These are phyloP conservation scores for Coelastrella sp. DNA, from an alignment of 139 green algal genomes.

Conservation along the genomic window DNA sequence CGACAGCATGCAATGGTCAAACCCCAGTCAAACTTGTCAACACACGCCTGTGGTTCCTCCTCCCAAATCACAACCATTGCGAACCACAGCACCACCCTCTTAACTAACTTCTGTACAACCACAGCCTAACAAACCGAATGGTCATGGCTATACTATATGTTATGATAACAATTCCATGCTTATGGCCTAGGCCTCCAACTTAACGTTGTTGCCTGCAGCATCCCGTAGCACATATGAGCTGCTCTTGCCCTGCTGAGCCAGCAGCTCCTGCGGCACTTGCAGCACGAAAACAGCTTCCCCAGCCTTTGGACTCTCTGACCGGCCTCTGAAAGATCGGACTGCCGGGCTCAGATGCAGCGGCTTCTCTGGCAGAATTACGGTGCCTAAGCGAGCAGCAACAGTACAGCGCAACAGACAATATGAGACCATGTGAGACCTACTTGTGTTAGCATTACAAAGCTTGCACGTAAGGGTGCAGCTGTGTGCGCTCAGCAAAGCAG, in stretches of 20 bases:
- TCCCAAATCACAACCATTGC: too few species aligned
- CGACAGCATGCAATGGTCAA: too few species aligned
- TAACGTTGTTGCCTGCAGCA: not conserved
- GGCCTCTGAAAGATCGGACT: constrained; percentile 54
- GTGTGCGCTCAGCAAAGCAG: not conserved
- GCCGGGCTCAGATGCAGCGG: constrained; percentile 52
- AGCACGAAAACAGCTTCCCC: constrained; percentile 67
- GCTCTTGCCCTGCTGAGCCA: not conserved
- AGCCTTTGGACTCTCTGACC: constrained; percentile 43
- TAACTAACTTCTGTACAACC: too few species aligned
- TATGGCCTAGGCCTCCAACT: not conserved
- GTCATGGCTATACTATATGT: too few species aligned
- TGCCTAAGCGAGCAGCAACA: constrained; percentile 49
- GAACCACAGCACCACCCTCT: too few species aligned
- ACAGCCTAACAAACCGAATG: too few species aligned
- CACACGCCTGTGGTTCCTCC: too few species aligned
- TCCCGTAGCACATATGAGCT: not conserved
- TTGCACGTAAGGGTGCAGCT: too few species aligned
- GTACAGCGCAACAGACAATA: not conserved
- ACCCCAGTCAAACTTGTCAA: too few species aligned
- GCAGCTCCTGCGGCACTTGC: constrained; percentile 18
- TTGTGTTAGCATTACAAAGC: too few species aligned
- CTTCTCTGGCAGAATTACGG: constrained; percentile 61
- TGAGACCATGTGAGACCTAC: not conserved
- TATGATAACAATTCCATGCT: too few species aligned